Conservation (phyloP, 352 stramenopile genomes). For the Pythium folliculosum region DNA sequence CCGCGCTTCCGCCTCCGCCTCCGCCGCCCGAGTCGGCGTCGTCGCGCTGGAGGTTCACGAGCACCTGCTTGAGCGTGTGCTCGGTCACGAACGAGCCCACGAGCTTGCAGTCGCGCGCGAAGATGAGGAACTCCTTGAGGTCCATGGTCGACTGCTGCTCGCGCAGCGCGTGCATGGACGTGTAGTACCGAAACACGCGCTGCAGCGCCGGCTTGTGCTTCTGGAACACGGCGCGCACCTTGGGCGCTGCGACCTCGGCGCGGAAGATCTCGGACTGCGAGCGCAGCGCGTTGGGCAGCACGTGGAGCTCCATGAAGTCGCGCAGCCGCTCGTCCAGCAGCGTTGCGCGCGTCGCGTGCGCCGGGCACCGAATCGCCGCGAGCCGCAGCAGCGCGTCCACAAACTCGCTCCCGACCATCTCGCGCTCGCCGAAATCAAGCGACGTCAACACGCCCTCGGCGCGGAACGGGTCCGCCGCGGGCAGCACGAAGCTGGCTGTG, state of each 20-base stretch:
- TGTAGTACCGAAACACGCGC: constrained; percentile 80
- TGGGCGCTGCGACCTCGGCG: constrained; percentile 61
- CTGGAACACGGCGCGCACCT: constrained; percentile 74
- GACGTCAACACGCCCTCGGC: constrained; percentile 3
- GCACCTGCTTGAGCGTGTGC: constrained; percentile 77
- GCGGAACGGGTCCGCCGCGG: constrained; percentile 16
- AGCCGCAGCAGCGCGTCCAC: constrained; percentile 63
- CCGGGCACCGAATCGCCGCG: constrained; percentile 49
- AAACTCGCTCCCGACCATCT: constrained; percentile 70
- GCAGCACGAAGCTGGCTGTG: constrained; percentile 8
- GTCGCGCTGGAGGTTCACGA: constrained; percentile 72
- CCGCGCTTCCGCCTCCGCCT: not conserved
- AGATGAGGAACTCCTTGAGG: constrained; percentile 56
- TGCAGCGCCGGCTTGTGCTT: constrained; percentile 70
- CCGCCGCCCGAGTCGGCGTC: constrained; percentile 12
- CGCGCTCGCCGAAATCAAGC: constrained; percentile 31
- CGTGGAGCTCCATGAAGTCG: constrained; percentile 64
- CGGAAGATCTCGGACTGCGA: constrained; percentile 79
- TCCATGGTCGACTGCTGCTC: constrained; percentile 78
- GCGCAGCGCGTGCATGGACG: constrained; percentile 71
- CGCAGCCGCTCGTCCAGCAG: constrained; percentile 60
- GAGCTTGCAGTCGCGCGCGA: constrained; percentile 76
- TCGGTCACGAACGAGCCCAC: constrained; percentile 76
- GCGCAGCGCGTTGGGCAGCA: constrained; percentile 68
- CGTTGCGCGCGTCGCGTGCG: constrained; percentile 5